Evolutionary conservation across 2,329 filamentous ascomycete genomes (phyloP), one percentile per base, ranked within the genome.

Genomic region (Diaporthe sp.): DNA sequence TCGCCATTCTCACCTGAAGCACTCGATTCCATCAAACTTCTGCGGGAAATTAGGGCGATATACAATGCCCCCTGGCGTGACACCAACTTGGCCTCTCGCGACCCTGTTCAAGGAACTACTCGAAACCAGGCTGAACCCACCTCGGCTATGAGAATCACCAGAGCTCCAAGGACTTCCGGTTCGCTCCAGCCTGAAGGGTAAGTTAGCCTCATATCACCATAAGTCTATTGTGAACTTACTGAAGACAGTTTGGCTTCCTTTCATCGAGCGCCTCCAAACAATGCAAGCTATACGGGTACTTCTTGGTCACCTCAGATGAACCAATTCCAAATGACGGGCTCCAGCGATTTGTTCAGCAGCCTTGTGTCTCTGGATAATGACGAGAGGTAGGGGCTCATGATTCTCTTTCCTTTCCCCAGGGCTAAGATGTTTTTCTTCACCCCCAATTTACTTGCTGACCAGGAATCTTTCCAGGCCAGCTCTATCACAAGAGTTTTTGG

Each of bases 401-500:
- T 15, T 17, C 34, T 22, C 5, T n/a, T 15, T 13, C 22, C 34
- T n/a, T 10, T 0, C 4, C 1, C 3, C 1, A 0, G 19, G 9
- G 3, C 9, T 22, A 17, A 37, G 9, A 37, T 8, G 17, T 12
- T n/a, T 7, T 37, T n/a, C 6, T 12, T 58, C 9, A 12, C 2
- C 17, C 55, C 9, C 4, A 4, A 4, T n/a, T 22, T 37, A 22
- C 10, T 51, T 37, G 25, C 61, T 67, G 25, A 67, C 42, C 25
- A 17, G 28, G 10, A n/a, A n/a, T n/a, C n/a, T n/a, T 7, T 34
- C 17, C n/a, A 49, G 61, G 12, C 28, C 25, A 4, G 28, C 6
- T n/a, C 42, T 67, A n/a, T 67, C 42, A 5, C 61, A 67, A 37
- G 61, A 67, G 42, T 67, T 67, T 31, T 10, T 49, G 10, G 61